Evolutionary conservation across 1,284 basidiomycete genomes (phyloP).

Genomic region (Vanrija pseudolonga): DNA sequence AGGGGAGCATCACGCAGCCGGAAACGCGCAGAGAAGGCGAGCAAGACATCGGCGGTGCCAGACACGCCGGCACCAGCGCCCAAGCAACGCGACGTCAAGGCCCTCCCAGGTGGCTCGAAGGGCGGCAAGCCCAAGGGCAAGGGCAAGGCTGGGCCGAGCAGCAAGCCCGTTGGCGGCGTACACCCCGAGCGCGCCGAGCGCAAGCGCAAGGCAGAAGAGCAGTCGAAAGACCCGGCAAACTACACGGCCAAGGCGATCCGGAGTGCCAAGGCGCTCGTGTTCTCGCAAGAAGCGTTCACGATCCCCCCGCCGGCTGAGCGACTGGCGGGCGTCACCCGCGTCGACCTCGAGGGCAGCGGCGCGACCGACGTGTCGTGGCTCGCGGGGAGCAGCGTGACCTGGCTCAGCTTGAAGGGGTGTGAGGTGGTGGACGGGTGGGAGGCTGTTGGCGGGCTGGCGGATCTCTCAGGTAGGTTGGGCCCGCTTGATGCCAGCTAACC

Average conservation of each 20-base stretch:
- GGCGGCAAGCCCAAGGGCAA: not conserved
- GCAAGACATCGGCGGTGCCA: not conserved
- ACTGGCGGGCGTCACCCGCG: slow-evolving; percentile 28
- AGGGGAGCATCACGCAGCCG: slow-evolving; percentile 43
- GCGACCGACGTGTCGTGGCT: slow-evolving; percentile 37
- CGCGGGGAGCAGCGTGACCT: slow-evolving; percentile 29
- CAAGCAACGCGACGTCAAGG: not conserved
- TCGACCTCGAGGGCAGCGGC: slow-evolving; percentile 39
- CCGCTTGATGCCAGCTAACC: slow-evolving; percentile 1
- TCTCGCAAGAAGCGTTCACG: slow-evolving; percentile 25
- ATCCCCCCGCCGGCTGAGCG: slow-evolving; percentile 31
- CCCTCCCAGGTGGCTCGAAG: not conserved
- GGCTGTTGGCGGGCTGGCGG: slow-evolving; percentile 28
- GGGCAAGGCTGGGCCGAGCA: not conserved
- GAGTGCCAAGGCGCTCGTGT: slow-evolving; percentile 33
- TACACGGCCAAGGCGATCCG: slow-evolving; percentile 45
- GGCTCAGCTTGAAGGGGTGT: slow-evolving; percentile 41
- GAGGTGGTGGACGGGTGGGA: slow-evolving; percentile 36
- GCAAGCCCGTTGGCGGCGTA: not conserved
- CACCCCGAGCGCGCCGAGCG: slow-evolving; percentile 2
- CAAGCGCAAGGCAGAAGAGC: slow-evolving; percentile 3
- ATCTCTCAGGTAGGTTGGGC: slow-evolving; percentile 32
- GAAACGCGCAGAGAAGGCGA: slow-evolving; percentile 20
- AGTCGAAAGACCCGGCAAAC: slow-evolving; percentile 24
- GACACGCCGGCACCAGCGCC: slow-evolving; percentile 1